Percentiles rank a stretch among this genome's conserved stretches.
Evolutionary conservation across 2,329 filamentous ascomycete species (phyloP).

Genomic region (Colletotrichum sp.): DNA sequence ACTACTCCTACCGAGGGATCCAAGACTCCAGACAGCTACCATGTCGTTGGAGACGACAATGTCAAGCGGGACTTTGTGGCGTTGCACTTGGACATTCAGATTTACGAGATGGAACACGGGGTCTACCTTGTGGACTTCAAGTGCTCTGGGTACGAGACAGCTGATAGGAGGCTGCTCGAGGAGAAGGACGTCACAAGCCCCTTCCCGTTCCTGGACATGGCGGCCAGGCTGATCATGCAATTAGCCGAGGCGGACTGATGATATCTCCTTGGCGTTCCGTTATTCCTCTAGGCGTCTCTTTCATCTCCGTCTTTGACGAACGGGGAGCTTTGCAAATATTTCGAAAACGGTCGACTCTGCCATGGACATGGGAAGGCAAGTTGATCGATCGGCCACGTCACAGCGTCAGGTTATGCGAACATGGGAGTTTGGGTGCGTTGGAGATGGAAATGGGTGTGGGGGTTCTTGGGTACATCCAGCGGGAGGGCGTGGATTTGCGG

Average conservation of each 20-base stretch:
- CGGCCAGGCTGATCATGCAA: constrained; percentile 90
- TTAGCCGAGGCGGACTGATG: constrained; percentile 77
- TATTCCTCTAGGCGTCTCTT: neutral
- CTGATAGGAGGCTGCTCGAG: constrained; percentile 75
- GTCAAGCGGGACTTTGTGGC: constrained; percentile 73
- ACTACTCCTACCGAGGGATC: constrained; percentile 16
- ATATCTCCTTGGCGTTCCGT: neutral
- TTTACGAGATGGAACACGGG: constrained; percentile 90
- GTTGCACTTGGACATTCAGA: constrained; percentile 94
- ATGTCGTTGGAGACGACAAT: constrained; percentile 43
- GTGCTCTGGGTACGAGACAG: constrained; percentile 91
- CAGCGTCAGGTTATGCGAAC: constrained; percentile 7
- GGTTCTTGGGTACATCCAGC: neutral
- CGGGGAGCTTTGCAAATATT: neutral
- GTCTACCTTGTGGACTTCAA: constrained; percentile 99
- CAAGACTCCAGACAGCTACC: constrained; percentile 39
- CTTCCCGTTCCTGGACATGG: constrained; percentile 95
- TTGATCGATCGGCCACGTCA: neutral
- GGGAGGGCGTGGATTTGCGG: neutral
- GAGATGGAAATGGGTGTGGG: neutral
- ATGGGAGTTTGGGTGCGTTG: constrained; percentile 15
- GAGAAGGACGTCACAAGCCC: constrained; percentile 96
- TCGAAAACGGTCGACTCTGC: constrained; percentile 10
- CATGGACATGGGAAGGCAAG: neutral
- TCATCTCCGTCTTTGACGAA: constrained; percentile 1